A percentile compares a stretch with the other conserved stretches of the same genome.
Conservation (phyloP, 768 basidiomycete species). For the Podaxis pistillaris region DNA sequence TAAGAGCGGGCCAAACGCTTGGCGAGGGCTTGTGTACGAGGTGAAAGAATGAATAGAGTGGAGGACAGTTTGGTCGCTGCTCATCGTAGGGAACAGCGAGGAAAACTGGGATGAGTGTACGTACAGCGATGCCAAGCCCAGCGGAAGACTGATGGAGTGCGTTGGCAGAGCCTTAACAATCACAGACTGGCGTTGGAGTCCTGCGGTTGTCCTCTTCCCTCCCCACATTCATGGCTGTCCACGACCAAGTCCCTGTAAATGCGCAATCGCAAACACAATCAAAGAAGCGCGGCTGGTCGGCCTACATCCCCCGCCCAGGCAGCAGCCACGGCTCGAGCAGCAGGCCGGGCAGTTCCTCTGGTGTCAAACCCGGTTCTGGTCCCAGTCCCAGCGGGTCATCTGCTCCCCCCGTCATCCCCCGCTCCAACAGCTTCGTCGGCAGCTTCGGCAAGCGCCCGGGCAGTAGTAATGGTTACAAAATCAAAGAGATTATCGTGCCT, state of each 20-base stretch:
- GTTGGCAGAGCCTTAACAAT: neutral
- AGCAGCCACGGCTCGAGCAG: constrained; percentile 24
- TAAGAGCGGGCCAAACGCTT: neutral
- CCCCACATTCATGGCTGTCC: constrained; percentile 18
- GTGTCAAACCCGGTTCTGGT: neutral
- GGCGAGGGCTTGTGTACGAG: neutral
- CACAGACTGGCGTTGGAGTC: constrained; percentile 1
- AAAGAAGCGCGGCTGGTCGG: constrained; percentile 36
- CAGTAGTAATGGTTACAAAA: constrained; percentile 3
- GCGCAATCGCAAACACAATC: constrained; percentile 3
- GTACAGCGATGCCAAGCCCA: constrained; percentile 26
- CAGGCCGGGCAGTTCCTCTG: neutral
- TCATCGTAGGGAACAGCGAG: neutral
- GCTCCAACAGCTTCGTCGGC: constrained; percentile 10
- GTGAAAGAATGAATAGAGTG: neutral
- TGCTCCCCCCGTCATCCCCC: neutral
- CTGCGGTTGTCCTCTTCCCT: constrained; percentile 13
- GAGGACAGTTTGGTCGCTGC: neutral
- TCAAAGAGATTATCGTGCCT: constrained; percentile 20
- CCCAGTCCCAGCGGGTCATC: neutral
- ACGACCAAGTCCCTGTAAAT: constrained; percentile 14
- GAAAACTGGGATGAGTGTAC: constrained; percentile 21
- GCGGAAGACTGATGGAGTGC: neutral
- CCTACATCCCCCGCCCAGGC: constrained; percentile 34
- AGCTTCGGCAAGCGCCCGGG: constrained; percentile 17